These are phyloP conservation scores for Mycena filopes DNA, from an alignment of 768 basidiomycete genomes.

Conservation along the genomic window DNA sequence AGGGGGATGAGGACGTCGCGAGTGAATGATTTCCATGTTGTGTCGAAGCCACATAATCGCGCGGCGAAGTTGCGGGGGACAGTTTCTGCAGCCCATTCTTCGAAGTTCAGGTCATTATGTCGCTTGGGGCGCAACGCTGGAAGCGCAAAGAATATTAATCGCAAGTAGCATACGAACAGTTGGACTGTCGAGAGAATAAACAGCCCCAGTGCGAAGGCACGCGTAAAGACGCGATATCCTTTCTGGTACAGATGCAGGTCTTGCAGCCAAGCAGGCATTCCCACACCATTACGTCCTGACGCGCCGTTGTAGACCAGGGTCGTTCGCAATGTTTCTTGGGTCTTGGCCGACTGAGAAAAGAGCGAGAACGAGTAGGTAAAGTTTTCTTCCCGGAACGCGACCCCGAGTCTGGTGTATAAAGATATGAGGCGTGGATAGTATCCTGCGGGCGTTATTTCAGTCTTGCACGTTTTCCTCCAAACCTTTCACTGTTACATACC, in stretches of 20 bases:
- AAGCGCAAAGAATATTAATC: constrained; percentile 39
- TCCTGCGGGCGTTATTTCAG: constrained; percentile 50
- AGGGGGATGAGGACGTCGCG: constrained; percentile 67
- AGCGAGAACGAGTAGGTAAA: constrained; percentile 81
- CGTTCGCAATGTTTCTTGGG: constrained; percentile 42
- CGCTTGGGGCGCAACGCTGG: constrained; percentile 41
- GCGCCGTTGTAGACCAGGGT: constrained; percentile 74
- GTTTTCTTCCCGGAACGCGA: constrained; percentile 63
- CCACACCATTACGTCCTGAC: constrained; percentile 63
- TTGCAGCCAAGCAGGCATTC: constrained; percentile 56
- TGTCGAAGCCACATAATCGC: constrained; percentile 58
- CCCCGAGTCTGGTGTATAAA: constrained; percentile 70
- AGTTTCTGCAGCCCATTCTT: constrained; percentile 57
- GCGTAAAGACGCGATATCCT: constrained; percentile 34
- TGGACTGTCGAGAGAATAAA: constrained; percentile 57
- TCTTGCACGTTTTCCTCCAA: constrained; percentile 1
- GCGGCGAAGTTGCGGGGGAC: constrained; percentile 55
- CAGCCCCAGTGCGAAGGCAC: constrained; percentile 44
- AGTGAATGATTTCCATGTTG: constrained; percentile 63
- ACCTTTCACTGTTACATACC: too few relatives aligned
- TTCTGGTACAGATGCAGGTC: constrained; percentile 37
- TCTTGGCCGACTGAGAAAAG: constrained; percentile 44
- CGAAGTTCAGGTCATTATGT: constrained; percentile 52
- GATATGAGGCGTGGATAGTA: constrained; percentile 80
- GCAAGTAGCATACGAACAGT: constrained; percentile 55